These are phyloP conservation scores for Epichloe scottii DNA, from an alignment of 2,329 filamentous ascomycete genomes.

Conservation along the genomic window DNA sequence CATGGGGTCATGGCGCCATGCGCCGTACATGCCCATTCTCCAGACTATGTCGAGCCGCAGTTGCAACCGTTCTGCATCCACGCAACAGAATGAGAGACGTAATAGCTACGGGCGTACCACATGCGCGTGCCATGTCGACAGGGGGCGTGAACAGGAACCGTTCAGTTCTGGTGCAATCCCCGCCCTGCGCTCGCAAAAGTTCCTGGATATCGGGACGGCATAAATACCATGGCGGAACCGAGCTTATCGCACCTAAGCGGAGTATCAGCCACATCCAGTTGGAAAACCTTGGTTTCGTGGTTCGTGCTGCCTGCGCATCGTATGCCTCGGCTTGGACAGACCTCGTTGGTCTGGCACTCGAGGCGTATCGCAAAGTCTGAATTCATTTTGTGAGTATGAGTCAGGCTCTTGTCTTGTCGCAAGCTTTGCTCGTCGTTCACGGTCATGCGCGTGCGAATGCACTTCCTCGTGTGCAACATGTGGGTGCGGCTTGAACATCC, in stretches of 20 bases:
- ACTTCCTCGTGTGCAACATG: neutral
- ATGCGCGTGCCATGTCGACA: neutral
- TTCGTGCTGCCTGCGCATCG: neutral
- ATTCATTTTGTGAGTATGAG: neutral
- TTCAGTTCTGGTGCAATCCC: constrained; percentile 8
- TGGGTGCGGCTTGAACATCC: neutral
- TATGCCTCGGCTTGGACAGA: neutral
- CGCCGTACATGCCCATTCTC: neutral
- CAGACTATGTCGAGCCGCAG: neutral
- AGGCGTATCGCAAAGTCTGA: neutral
- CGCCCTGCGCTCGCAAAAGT: constrained; percentile 12
- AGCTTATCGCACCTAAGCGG: neutral
- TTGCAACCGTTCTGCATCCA: neutral
- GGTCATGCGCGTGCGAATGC: neutral
- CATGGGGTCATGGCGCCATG: constrained; percentile 8
- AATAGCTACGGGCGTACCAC: too few species aligned
- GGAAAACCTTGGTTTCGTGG: neutral
- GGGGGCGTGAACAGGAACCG: constrained; percentile 3
- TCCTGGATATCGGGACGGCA: constrained; percentile 6
- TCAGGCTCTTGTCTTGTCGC: neutral
- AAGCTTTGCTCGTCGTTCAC: neutral
- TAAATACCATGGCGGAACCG: neutral
- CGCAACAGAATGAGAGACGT: too few species aligned
- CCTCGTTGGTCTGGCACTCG: neutral
- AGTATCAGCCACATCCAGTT: neutral